Evolutionary conservation across 257 asterid species (phyloP), one percentile per base, ranked within the genome.

Genomic region (Fraxinus quadrangulata): DNA sequence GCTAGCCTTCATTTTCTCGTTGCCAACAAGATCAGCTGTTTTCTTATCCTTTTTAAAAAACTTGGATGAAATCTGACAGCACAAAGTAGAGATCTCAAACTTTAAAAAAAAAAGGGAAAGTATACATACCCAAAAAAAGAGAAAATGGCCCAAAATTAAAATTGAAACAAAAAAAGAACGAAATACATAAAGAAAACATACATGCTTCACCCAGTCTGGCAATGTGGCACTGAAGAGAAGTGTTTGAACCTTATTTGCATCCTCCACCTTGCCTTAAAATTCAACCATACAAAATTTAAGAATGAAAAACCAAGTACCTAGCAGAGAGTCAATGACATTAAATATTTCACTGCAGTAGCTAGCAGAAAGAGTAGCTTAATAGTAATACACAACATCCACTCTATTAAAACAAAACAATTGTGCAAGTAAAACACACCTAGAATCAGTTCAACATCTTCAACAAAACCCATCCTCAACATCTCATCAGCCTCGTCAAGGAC

Each of bases 401-500:
- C 23, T 11, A 13, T 34, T 30, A 26, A 26, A 26, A 26, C 28
- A 30, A 73, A 49, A 59, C 13, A 78, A n/a, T 12, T 5, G 56
- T 3, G 12, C 12, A 33, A 70, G 9, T n/a, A 69, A 7, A 45
- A 39, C 85, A 42, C 87, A 95, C 99, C 97, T 54, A 96, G 92
- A 85, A 96, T 93, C 63, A 96, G 89, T 83, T 96, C 99, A 79
- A 96, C 99, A 59, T 96, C 99, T 17, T 96, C 99, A 75, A 96
- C 99, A 85, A 96, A 96, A 71, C 99, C 99, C 97, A 96, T 96
- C 84, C 94, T 90, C 88, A 96, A 81, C 99, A 96, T 96, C 84
- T 96, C 99, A 92, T 96, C 99, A 73, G 97, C 97, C 85, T 96
- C 99, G 28, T 96, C 99, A 76, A 96, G 99, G 5, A 92, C 97